Evolutionary conservation across 1,284 basidiomycete genomes (phyloP), one percentile per base, ranked within the genome.

Genomic region (Meira nashicola): DNA sequence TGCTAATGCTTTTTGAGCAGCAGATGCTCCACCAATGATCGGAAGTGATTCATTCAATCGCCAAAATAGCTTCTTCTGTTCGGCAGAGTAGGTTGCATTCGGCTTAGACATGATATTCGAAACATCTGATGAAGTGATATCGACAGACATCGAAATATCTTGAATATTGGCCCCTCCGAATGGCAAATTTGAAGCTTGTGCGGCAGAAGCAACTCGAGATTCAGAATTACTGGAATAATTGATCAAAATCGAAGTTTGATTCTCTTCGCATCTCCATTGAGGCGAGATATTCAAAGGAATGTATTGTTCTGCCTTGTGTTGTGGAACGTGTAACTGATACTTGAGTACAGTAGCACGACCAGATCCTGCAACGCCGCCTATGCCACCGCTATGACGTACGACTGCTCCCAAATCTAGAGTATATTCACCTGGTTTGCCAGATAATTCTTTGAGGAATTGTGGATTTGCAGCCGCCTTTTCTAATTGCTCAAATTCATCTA

Each of bases 381-480:
- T 57, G 25, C 39, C 37, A 43, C 64, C 38, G 53, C 65, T 19
- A 60, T 73, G 39, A 8, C 28, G 28, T 63, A 71, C 8, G 60
- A 82, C 65, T 11, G 79, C 65, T 49, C 78, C 77, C 21, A 80
- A 59, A 58, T 83, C 79, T 43, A 83, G 68, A 50, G 78, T 70
- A 64, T 82, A 84, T 62, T 83, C 82, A 23, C 82, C 82, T 9
- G 73, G 63, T 1, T 19, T 56, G 19, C 79, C 79, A 2, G 78
- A 73, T 0, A 81, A 70, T 21, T 81, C 75, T 9, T 74, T 61
- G 11, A 83, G 72, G 67, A 80, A 82, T 2, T 78, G 78, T 25
- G 82, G 80, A 66, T 84, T 83, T 8, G 82, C 82, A 6, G 81
- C 81, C 12, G 81, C 80, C 62, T 83, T 82, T 43, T 83, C 82